Evolutionary conservation across 2,329 filamentous ascomycete genomes (phyloP).

Genomic region (Blumeriella jaapii): DNA sequence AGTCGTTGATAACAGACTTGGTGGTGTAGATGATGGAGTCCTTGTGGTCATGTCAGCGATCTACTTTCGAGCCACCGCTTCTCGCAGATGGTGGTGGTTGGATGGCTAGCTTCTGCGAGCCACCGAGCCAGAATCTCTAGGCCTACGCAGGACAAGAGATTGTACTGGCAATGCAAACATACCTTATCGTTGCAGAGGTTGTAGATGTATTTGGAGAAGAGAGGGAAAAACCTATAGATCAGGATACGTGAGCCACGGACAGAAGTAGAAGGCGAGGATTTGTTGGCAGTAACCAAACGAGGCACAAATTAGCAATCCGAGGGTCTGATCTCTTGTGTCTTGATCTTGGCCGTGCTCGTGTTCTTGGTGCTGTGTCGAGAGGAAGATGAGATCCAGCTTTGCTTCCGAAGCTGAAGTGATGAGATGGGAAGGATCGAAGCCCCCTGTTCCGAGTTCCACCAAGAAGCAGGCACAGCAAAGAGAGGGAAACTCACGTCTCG

Average conservation of each 20-base stretch:
- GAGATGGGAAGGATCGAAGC: neutral
- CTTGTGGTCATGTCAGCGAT: too few relatives aligned
- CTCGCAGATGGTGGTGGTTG: too few relatives aligned
- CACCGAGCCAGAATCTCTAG: too few relatives aligned
- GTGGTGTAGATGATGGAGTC: slow-evolving; percentile 51
- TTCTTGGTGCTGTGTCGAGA: too few relatives aligned
- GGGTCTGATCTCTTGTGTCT: too few relatives aligned
- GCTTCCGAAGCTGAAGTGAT: too few relatives aligned
- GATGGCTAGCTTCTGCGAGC: too few relatives aligned
- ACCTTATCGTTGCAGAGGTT: slow-evolving; percentile 60
- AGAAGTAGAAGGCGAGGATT: neutral
- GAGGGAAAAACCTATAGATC: slow-evolving; percentile 55
- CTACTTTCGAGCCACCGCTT: too few relatives aligned
- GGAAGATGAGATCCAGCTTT: too few relatives aligned
- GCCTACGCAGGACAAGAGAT: too few relatives aligned
- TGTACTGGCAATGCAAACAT: too few relatives aligned
- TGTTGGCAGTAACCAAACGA: neutral
- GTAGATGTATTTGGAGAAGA: slow-evolving; percentile 74
- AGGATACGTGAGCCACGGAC: slow-evolving; percentile 5
- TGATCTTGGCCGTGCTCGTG: too few relatives aligned
- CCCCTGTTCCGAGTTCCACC: neutral
- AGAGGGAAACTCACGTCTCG: slow-evolving; percentile 41
- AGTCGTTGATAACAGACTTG: slow-evolving; percentile 51
- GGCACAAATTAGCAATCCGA: neutral
- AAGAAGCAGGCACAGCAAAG: slow-evolving; percentile 3